phyloP scores from a whole-genome alignment of 352 stramenopile genomes.

The Phytophthora vignae region DNA sequence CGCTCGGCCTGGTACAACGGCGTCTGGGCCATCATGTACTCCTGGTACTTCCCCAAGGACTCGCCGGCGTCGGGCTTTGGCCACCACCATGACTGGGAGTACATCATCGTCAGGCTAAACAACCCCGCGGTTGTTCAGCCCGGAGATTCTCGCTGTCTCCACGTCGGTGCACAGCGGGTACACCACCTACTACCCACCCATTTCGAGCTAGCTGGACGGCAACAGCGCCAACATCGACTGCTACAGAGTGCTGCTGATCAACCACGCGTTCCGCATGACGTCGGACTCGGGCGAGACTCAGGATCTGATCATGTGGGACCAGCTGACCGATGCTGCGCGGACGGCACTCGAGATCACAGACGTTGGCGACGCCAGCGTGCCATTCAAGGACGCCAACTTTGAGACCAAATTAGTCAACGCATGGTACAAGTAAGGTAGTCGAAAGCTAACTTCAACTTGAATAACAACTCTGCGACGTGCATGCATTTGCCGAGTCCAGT shows the following conservation, averaged over 20 bases:
- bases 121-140: not conserved
- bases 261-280: constrained; percentile 3
- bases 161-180: not conserved
- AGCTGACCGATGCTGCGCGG: constrained; percentile 15
- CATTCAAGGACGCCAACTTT: constrained; percentile 33
- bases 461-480: not conserved
- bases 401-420: constrained; percentile 12
- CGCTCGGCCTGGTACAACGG: constrained; percentile 8
- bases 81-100: constrained; percentile 1
- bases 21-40: constrained; percentile 6
- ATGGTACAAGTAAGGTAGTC: not conserved
- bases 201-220: not conserved
- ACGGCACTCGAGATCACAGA: constrained; percentile 17
- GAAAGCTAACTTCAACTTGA: not conserved
- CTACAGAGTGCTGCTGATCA: not conserved
- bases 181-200: not conserved
- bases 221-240: not conserved
- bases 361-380: constrained; percentile 26
- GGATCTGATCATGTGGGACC: constrained; percentile 12
- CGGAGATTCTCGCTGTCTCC: not conserved
- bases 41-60: constrained; percentile 3
- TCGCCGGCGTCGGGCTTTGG: constrained; percentile 1
- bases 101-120: not conserved
- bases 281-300: constrained; percentile 3
- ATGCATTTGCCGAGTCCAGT: not conserved